Evolutionary conservation across 2,329 filamentous ascomycete genomes (phyloP).

Genomic region (Fusarium sp.): DNA sequence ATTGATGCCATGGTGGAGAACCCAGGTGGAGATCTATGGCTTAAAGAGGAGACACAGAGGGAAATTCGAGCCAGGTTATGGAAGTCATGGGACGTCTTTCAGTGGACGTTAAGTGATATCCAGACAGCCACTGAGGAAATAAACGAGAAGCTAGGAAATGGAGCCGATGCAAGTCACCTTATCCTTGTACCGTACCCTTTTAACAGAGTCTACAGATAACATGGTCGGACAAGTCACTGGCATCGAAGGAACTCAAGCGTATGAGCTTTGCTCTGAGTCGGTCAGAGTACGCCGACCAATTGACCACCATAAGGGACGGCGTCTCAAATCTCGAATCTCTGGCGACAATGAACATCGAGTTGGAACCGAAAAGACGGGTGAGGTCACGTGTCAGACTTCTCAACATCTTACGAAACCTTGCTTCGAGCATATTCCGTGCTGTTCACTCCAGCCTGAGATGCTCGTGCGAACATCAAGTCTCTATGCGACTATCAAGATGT

Average conservation of each 20-base stretch:
- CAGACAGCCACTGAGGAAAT: not conserved
- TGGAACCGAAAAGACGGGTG: conserved; percentile 1
- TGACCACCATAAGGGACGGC: not conserved
- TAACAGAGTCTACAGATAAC: not conserved
- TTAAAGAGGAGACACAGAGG: not conserved
- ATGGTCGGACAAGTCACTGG: not conserved
- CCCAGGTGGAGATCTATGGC: conserved; percentile 8
- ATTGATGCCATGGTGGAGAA: conserved; percentile 21
- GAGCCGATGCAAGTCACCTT: not conserved
- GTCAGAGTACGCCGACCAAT: conserved; percentile 2
- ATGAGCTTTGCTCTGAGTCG: not conserved
- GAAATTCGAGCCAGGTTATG: conserved; percentile 15
- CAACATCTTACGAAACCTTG: not conserved
- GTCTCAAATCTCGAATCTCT: conserved; percentile 11
- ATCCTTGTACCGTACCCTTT: not conserved
- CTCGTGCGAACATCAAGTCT: not conserved
- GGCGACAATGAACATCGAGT: not conserved
- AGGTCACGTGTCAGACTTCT: not conserved
- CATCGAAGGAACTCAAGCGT: not conserved
- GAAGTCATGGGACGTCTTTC: conserved; percentile 13
- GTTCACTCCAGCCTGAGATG: conserved; percentile 9
- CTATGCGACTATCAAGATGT: not conserved
- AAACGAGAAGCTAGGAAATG: not conserved
- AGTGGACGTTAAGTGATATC: not conserved
- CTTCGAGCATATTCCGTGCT: conserved; percentile 6